Base-by-base conservation (phyloP, 371 early-diverging fungal genomes). In the Syncephalastrum sp. region DNA sequence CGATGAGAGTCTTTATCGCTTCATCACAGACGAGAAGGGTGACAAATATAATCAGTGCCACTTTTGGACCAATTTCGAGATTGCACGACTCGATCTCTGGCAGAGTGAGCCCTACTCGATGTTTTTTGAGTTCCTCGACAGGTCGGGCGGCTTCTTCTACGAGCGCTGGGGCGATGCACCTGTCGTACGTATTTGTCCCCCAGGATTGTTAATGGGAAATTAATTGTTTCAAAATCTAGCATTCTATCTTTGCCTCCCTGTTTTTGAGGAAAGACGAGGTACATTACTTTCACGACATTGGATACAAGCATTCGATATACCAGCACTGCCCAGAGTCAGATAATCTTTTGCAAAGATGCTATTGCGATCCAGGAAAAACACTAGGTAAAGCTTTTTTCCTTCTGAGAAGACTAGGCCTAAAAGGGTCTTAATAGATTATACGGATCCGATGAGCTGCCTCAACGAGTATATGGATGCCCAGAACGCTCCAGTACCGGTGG, bases 1-100 rank as follows among this genome's bases (percentile, higher is more conserved):
- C 70, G 64, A 52, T 4, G 74, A 72, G n/a, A 75, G 74, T 24
- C 47, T 79, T 10, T 57, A 74, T 15, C 47, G 59, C 8, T 59
- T 74, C 6, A 51, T 76, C 4, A 74, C 68, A 42, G 60, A 60
- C 69, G 82, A 43, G 72, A 56, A 56, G 25, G 79, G 71, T 14
- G 49, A 51, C 4, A 15, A 23, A 0, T 86, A 86, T 58, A 86
- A 83, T 50, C 69, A 82, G 23, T 92, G 93, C 62, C 93, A 94
- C 63, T 95, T 93, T 56, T 94, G 95, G 94, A 82, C 79, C 19
- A 95, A 95, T 50, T 95, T 95, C 72, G 96, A 95, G 71, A 95
- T 97, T 59, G 96, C 84, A n/a, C 77, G 82, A 52, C 67, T 96
- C 57, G 82, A 88, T 38, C 81, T 96, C 50, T 94, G 86, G 70